These are phyloP conservation scores for Acacia crassicarpa DNA, from an alignment of 306 rosid species.

Conservation along the genomic window DNA sequence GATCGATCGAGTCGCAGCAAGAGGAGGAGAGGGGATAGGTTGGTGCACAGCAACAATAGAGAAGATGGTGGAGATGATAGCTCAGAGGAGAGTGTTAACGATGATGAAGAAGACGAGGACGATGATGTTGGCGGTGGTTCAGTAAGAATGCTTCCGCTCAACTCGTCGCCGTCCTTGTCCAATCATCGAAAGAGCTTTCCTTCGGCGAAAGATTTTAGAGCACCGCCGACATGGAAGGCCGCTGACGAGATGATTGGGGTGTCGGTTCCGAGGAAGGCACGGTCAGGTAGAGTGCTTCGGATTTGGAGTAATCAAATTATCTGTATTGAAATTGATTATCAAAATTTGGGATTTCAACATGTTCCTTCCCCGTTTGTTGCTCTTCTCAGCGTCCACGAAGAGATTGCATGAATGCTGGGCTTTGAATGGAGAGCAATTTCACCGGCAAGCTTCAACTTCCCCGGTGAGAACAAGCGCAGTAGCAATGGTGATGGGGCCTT, in stretches of 20 bases:
- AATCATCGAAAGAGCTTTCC: conserved; percentile 89
- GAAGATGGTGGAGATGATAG: conserved; percentile 54
- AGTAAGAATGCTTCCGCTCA: conserved; percentile 86
- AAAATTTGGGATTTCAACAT: conserved; percentile 4
- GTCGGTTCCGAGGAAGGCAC: conserved; percentile 87
- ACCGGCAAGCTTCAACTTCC: conserved; percentile 75
- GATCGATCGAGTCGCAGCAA: conserved; percentile 84
- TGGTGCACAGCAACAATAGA: conserved; percentile 66
- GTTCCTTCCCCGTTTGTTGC: background rate
- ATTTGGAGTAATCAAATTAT: conserved; percentile 26
- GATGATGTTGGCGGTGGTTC: conserved; percentile 53
- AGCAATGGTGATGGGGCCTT: conserved; percentile 26
- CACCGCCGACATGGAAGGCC: conserved; percentile 78
- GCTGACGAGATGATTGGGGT: conserved; percentile 99
- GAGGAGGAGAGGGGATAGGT: conserved; percentile 78
- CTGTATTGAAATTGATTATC: conserved; percentile 53
- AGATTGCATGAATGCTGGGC: conserved; percentile 95
- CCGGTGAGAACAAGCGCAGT: conserved; percentile 65
- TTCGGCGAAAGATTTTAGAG: conserved; percentile 70
- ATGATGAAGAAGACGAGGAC: conserved; percentile 79
- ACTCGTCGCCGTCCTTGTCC: conserved; percentile 45
- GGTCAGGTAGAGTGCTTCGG: conserved; percentile 69
- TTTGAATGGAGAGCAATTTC: conserved; percentile 63
- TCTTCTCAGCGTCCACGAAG: conserved; percentile 73
- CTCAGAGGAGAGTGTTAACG: conserved; percentile 90